Base-by-base conservation (phyloP, 768 basidiomycete genomes). In the Serpula lacrymans region DNA sequence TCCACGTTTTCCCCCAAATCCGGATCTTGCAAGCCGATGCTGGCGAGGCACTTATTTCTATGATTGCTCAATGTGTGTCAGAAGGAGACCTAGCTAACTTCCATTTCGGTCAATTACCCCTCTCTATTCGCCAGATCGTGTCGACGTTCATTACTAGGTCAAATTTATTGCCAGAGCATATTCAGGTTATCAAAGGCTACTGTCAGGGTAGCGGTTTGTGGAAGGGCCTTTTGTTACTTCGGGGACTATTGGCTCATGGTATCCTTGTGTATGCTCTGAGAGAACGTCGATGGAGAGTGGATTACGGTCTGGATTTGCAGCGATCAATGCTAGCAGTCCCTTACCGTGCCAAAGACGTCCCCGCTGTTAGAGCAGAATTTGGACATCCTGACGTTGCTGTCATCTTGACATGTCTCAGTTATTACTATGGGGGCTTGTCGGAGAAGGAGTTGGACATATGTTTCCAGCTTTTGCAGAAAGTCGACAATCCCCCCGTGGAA, bases 341-440 rank as follows among this genome's bases (percentile, higher is more conserved):
- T 0, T 78, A 73, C 40, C 60, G 68, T n/a, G 77, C 75, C 0
- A 78, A 75, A 46, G 76, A 78, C 34, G 56, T 67, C 5, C 75
- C 77, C 0, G 58, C 71, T 11, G 44, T 55, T 10, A 58, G 66
- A 21, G 65, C 75, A 26, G 74, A 78, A 34, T 78, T 78, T 33
- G 72, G 71, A 5, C 76, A 78, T 47, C 76, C 75, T 0, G 77
- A 78, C 17, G 58, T 75, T 5, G 62, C 65, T 1, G 56, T 77
- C 35, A 41, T 57, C 10, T 53, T 77, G 37, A 77, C 75, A 0
- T 76, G 67, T 38, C 52, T 77, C 22, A 63, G 62, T 1, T 77
- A 77, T 40, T 76, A 77, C 37, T 77, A 77, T 34, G 53, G 54
- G 1, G 76, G 77, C 7, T 58, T 78, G 6, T 59, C 52, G 1